Base-by-base conservation (phyloP, 192 early-diverging fungal species). In the Podochytrium sp. region DNA sequence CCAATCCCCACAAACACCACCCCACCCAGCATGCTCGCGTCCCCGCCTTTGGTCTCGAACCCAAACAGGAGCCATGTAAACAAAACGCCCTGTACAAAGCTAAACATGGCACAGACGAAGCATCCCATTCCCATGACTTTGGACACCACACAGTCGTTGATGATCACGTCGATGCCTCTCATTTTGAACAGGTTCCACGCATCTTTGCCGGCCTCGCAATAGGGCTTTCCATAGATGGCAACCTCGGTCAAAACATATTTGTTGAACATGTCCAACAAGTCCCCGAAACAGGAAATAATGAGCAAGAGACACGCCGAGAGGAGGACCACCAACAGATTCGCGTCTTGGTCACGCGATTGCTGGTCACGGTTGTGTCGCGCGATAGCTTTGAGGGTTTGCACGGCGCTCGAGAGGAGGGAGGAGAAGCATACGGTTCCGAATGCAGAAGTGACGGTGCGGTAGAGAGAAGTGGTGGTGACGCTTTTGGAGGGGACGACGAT, bases 191-290 rank as follows among this genome's bases (percentile, higher is more conserved):
- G 59, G 20, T 77, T 79, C 95, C 95, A 99, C 16, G 97, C 97
- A 50, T 92, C 91, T 60, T 84, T 82, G 34, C 81, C 81, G 1
- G 84, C 87, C 40, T 64, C 29, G 70, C 83, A 87, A 75, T 83
- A 89, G 69, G 78, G 66, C 62, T 83, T 85, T 18, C 76, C 79
- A 53, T 77, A 79, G 59, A 78, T 64, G 20, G 60, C 96, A 5
- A 99, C 91, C 66, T 95, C 90, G 16, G 92, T 90, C 75, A 94
- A 97, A 0, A 95, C 94, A 81, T 96, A 99, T 87, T 77, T 82
- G 74, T 81, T 82, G 62, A 84, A 80, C 79, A 86, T 84, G 82
- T 91, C 89, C 74, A 95, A 82, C 35, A 95, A 71, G 49, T 87
- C 92, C 71, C 95, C 87, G 58, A 96, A 87, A 74, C 85, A 90